Base-by-base conservation (phyloP, 192 early-diverging fungal species). In the Coemansia sp. region DNA sequence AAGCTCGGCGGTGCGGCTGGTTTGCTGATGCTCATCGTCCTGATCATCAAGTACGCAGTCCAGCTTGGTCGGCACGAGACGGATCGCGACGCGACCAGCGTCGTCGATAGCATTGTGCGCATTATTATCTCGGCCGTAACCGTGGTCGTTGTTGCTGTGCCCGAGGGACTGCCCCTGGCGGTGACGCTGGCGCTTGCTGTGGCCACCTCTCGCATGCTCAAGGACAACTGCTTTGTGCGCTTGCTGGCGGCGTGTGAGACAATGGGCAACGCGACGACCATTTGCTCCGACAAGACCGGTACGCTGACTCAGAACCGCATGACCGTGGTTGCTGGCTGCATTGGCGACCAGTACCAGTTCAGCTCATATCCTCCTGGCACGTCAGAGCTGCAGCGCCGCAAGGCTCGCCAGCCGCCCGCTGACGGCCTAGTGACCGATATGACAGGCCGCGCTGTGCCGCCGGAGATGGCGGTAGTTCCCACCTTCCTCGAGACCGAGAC, bases 241-340 rank as follows among this genome's bases (percentile, higher is more conserved):
- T 90, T 98, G 53, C 84, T 99, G 12, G 90, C 93, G 29, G 94
- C 98, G 7, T 99, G 98, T 77, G 98, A 99, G 76, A 98, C 96
- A 24, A 99, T 99, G 98, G 92, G 92, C 56, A 97, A 96, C 68
- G 98, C 98, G 10, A 99, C 96, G 10, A 97, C 97, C 1, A 89
- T 99, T 24, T 99, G 98, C 79, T 96, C 94, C 17, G 98, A 99
- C 84, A 99, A 99, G 77, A 99, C 98, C 0, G 98, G 98, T 24
- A 99, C 98, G 9, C 82, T 98, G 39, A 99, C 98, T 2, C 93
- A 96, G 65, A 99, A 99, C 86, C 85, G 88, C 59, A 99, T 99
- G 98, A 94, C 94, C 2, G 94, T 98, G n/a, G 94, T 96, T 27
- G 86, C 90, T 12, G 96, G 95, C 40, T 87, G 88, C 40, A 70